Conservation (phyloP, 2,329 filamentous ascomycete genomes). For the Colletotrichum tabaci region DNA sequence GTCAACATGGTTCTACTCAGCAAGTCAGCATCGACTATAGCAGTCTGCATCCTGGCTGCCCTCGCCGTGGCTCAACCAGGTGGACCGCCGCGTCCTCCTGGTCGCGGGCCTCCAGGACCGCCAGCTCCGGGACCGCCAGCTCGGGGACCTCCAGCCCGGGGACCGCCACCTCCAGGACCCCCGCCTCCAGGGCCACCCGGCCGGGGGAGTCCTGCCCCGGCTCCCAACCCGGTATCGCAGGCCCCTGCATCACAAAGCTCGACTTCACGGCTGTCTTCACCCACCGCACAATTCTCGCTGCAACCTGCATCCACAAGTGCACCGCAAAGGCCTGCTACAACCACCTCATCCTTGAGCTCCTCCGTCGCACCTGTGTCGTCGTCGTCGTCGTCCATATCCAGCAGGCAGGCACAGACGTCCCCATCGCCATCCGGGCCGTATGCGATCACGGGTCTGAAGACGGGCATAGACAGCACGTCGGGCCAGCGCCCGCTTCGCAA, state of each 20-base stretch:
- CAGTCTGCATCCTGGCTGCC: neutral
- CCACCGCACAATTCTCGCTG: neutral
- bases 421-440: slow-evolving; percentile 14
- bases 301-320: neutral
- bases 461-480: slow-evolving; percentile 19
- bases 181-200: neutral
- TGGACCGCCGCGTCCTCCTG: neutral
- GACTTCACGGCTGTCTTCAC: neutral
- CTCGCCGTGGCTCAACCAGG: neutral
- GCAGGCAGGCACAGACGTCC: slow-evolving; percentile 15
- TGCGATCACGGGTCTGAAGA: slow-evolving; percentile 18
- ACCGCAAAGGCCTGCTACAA: slow-evolving; percentile 8
- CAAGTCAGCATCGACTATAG: neutral
- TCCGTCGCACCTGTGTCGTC: slow-evolving; percentile 8
- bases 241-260: neutral
- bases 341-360: neutral
- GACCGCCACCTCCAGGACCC: neutral
- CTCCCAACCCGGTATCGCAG: neutral
- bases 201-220: neutral
- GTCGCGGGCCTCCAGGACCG: neutral
- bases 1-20: slow-evolving; percentile 19
- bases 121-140: neutral
- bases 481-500: slow-evolving; percentile 16
- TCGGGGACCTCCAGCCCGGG: neutral
- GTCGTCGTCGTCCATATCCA: slow-evolving; percentile 11